Evolutionary conservation across 2,329 filamentous ascomycete genomes (phyloP), one percentile per base, ranked within the genome.

Genomic region (Fonsecaea nubica): DNA sequence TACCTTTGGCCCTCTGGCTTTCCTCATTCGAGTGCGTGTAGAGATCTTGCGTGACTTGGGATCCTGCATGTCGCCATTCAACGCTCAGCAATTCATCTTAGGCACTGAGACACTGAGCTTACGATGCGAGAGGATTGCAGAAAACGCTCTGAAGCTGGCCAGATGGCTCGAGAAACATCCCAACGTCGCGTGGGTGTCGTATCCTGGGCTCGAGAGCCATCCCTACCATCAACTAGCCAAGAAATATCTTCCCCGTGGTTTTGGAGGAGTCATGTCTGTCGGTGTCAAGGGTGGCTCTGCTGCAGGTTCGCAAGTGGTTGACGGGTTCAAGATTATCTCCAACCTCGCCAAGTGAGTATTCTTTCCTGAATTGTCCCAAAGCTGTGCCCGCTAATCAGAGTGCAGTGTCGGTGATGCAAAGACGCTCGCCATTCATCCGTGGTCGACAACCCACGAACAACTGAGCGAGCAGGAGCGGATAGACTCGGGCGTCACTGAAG

Each of bases 281-380:
- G 95, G 95, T 61, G 90, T 97, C 68, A 96, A 96, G 82, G 93
- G 94, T 2, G 93, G 92, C 67, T 92, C 87, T 68, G 84, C 82
- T n/a, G 92, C 91, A 15, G 94, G 95, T 68, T 91, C 88, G 77
- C 89, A 93, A 79, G 88, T 98, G 36, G 95, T 98, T 60, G 95
- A 99, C 80, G 89, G 89, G 73, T 96, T 99, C 83, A 95, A 96
- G 85, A 82, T 99, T 72, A 92, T 98, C 74, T 96, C 92, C 18
- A 97, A 98, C 80, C 83, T 98, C 72, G 95, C 95, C 65, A 99
- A 99, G 83, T 86, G 78, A 72, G 77, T 74, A 6, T 7, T 18
- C 9, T 61, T 95, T 95, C 72, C 77, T 56, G 61, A 21, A 36
- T 45, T 9, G 38, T 25, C 25, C n/a, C 35, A 38, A 38, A 42